Base-by-base conservation (phyloP, 495 filamentous ascomycete genomes). In the Daldinia loculata region DNA sequence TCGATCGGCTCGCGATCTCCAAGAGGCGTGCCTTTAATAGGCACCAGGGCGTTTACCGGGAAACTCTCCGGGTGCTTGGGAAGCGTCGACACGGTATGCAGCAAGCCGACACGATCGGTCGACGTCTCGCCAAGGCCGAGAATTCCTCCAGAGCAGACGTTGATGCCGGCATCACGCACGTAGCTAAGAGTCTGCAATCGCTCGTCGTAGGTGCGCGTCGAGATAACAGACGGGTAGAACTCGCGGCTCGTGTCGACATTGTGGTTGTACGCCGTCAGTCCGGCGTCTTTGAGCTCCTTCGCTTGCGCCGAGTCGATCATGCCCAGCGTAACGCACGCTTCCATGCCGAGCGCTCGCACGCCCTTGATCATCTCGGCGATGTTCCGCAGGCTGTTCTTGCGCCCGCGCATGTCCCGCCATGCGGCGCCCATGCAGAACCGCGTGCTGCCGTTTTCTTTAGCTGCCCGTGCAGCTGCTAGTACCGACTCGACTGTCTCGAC, bases 401-500 rank as follows among this genome's bases (percentile, higher is more conserved):
- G 90, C 34, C 93, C 93, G 5, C 91, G 90, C 93, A 96, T 96
- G 79, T 96, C 93, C 19, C 93, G 84, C 93, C 93, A 96, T 1
- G 93, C 93, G 14, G 93, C 93, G 19, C 93, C 93, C 93, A 95
- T 95, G 81, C 93, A 96, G 84, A 96, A 96, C 9, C 93, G 88
- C 8, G 91, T 94, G 80, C 88, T 91, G 38, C 92, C 92, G 68
- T 94, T 94, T 41, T 82, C 85, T 67, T 91, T 91, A 61, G 93
- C 93, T n/a, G 86, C 87, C 5, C 88, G 84, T 12, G 93, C 93
- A 8, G 91, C 91, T 6, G 80, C 84, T 26, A 96, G 87, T 11
- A 96, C 93, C 0, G 91, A 88, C 57, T 94, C 90, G 52, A 95
- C 91, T 9, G 86, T 84, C 55, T 87, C 87, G 81, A 94, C 86